These are phyloP conservation scores for Cutaneotrichosporon cavernicola DNA, from an alignment of 1,284 basidiomycete species.

Conservation along the genomic window DNA sequence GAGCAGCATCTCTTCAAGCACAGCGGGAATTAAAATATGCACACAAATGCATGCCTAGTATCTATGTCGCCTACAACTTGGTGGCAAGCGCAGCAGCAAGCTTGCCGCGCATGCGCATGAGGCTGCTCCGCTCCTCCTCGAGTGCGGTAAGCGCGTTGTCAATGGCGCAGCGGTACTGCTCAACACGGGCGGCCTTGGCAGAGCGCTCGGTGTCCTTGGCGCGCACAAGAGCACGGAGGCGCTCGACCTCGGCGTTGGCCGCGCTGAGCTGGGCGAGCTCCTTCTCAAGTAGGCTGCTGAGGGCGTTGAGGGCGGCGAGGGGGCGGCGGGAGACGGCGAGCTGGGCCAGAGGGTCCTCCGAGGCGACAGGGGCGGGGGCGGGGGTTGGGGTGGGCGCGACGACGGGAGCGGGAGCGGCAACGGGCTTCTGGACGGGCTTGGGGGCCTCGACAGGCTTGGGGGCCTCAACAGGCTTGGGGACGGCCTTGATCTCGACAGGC, in stretches of 20 bases:
- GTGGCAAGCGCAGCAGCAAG: slow-evolving; percentile 1
- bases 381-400: neutral
- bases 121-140: slow-evolving; percentile 13
- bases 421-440: neutral
- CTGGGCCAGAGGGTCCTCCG: slow-evolving; percentile 11
- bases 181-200: slow-evolving; percentile 5
- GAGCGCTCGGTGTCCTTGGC: slow-evolving; percentile 10
- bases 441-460: slow-evolving; percentile 1
- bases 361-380: neutral
- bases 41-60: neutral
- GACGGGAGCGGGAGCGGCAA: neutral
- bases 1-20: no score
- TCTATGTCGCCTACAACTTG: neutral
- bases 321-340: slow-evolving; percentile 15
- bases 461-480: neutral
- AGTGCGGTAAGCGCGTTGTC: slow-evolving; percentile 11
- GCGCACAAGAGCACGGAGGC: slow-evolving; percentile 8
- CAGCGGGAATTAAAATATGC: neutral
- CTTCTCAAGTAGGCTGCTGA: neutral
- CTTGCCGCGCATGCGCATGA: slow-evolving; percentile 13
- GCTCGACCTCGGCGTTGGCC: slow-evolving; percentile 13
- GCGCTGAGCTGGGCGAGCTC: slow-evolving; percentile 8
- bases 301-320: slow-evolving; percentile 4
- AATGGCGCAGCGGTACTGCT: slow-evolving; percentile 5
- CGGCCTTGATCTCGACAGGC: neutral